Evolutionary conservation across 345 rosid species (phyloP), one percentile per base, ranked within the genome.

Genomic region (Moricandia arvensis): DNA sequence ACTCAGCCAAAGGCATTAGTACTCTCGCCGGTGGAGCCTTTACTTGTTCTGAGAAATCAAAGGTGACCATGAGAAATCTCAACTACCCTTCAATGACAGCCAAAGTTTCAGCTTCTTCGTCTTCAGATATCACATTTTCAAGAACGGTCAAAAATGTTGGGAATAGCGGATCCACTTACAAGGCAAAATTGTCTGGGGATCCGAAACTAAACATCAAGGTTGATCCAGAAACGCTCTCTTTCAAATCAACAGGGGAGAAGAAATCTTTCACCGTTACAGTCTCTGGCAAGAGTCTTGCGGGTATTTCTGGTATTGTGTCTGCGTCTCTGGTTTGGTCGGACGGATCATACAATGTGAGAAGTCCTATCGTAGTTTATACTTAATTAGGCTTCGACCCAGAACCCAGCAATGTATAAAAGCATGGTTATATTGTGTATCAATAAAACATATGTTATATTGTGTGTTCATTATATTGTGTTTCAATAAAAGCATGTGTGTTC

Each of bases 51-150:
- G n/a, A n/a, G n/a, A 21, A 65, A 3, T 21, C 66, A 1, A 75
- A 75, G 60, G 3, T 15, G 4, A 53, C 27, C 1, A 43, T 73
- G 26, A 69, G 66, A 68, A 76, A 83, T 76, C 62, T 81, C 41
- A 86, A 83, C 71, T 81, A 81, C 60, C 87, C 86, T 51, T 75
- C 86, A 30, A 74, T 84, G 77, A 0, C 81, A 1, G 77, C 81
- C 61, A 55, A 60, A 35, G 49, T 86, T 41, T 4, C 26, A 21
- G 3, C 31, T 6, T 30, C 74, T 0, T 59, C 62, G 15, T 10
- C 77, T n/a, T 79, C 82, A 24, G 59, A 59, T 8, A 8, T 81
- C 53, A 59, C 59, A 12, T 86, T 79, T 58, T 21, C 30, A 0
- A 77, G 85, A 77, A 75, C 82, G 1, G 83, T 77, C 11, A 86